phyloP scores from a whole-genome alignment of 164 flowering plant species.

The Platanus orientalis region DNA sequence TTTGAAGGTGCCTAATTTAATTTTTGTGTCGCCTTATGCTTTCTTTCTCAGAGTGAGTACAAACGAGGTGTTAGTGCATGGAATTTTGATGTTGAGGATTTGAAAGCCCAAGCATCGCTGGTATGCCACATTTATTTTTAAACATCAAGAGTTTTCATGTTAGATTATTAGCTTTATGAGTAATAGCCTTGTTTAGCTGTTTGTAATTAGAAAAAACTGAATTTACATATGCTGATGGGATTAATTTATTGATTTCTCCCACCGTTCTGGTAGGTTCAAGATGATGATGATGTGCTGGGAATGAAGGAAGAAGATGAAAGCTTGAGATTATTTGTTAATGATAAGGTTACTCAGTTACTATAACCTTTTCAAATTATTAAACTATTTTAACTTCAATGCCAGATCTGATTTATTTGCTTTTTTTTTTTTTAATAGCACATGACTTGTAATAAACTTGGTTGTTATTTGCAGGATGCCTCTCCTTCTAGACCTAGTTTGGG shows the following conservation, averaged over 20 bases:
- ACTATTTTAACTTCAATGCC: not conserved
- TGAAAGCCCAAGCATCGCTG: conserved; percentile 89
- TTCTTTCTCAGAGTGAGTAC: conserved; percentile 74
- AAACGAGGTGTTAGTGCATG: conserved; percentile 99
- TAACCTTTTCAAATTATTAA: not conserved
- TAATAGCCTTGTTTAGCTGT: not conserved
- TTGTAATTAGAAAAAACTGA: not conserved
- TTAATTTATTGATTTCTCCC: conserved; percentile 5
- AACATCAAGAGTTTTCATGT: not conserved
- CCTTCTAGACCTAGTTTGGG: conserved; percentile 22
- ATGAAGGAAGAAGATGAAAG: conserved; percentile 50
- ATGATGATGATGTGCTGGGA: conserved; percentile 67
- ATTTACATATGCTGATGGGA: not conserved
- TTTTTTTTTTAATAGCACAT: not conserved
- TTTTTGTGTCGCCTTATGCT: conserved; percentile 7
- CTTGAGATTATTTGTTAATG: conserved; percentile 22
- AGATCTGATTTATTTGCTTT: not conserved
- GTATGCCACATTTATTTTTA: conserved; percentile 34
- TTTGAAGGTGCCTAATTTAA: not conserved
- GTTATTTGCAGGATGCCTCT: conserved; percentile 37
- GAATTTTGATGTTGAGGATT: conserved; percentile 95
- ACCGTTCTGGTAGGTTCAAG: conserved; percentile 54
- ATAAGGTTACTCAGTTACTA: conserved; percentile 36
- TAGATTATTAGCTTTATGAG: not conserved
- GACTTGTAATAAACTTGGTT: conserved; percentile 7